Percentiles rank a stretch among this genome's conserved stretches.
Conservation (phyloP, 768 basidiomycete genomes). For the Ramaria sp. region DNA sequence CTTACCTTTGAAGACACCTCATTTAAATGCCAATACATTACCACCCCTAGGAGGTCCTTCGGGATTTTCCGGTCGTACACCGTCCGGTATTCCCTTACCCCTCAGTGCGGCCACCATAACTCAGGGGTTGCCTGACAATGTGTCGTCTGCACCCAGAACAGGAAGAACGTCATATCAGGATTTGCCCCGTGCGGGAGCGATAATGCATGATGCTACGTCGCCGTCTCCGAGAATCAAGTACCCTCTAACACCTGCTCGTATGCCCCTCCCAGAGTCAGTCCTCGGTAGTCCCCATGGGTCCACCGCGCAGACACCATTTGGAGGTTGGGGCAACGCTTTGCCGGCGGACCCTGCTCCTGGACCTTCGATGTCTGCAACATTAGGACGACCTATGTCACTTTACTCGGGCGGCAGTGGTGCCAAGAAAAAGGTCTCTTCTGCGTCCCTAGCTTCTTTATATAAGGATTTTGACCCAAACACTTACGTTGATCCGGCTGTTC, state of each 20-base stretch:
- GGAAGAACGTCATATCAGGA: not conserved
- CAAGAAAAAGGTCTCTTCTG: constrained; percentile 1
- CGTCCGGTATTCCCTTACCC: not conserved
- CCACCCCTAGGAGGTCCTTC: not conserved
- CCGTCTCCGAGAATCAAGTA: not conserved
- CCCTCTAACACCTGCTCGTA: not conserved
- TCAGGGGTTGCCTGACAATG: not conserved
- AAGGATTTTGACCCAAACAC: constrained; percentile 15
- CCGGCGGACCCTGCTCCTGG: not conserved
- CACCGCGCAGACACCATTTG: not conserved
- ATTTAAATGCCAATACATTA: not conserved
- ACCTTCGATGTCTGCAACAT: not conserved
- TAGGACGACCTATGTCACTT: not conserved
- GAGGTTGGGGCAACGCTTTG: not conserved
- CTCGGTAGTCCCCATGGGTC: not conserved
- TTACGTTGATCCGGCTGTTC: constrained; percentile 19
- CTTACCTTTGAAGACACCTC: not conserved
- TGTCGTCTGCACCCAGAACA: not conserved
- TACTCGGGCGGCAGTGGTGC: not conserved
- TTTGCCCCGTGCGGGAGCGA: not conserved
- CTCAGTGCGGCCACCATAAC: not conserved
- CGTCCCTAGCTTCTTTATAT: constrained; percentile 5
- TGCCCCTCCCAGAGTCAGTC: not conserved
- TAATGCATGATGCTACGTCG: not conserved
- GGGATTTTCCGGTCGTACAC: not conserved